Evolutionary conservation across 352 stramenopile genomes (phyloP).

Genomic region (Phytophthora tubulina): DNA sequence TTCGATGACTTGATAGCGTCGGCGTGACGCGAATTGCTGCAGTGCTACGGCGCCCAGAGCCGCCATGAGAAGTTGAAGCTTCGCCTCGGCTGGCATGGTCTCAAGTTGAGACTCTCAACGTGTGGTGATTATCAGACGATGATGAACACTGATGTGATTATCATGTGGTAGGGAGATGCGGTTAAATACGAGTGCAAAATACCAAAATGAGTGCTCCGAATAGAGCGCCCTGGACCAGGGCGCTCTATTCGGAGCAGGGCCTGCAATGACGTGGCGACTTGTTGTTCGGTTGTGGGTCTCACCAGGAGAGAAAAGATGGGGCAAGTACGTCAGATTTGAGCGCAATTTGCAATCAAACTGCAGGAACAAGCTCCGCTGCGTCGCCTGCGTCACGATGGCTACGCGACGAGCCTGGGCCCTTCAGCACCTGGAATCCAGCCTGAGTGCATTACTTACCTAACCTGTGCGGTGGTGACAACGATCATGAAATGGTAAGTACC

Average conservation of each 20-base stretch:
- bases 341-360: slow-evolving; percentile 38
- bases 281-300: slow-evolving; percentile 23
- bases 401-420: no score
- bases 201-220: slow-evolving; percentile 26
- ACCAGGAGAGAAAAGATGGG: slow-evolving; percentile 17
- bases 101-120: background rate
- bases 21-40: slow-evolving; percentile 52
- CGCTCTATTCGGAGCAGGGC: no score
- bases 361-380: slow-evolving; percentile 25
- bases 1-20: slow-evolving; percentile 14
- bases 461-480: background rate
- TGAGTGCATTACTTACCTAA: no score
- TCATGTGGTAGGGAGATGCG: background rate
- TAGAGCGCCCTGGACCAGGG: slow-evolving; percentile 11
- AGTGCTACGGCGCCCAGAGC: slow-evolving; percentile 45
- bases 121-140: slow-evolving; percentile 22
- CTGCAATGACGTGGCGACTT: slow-evolving; percentile 23
- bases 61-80: slow-evolving; percentile 39
- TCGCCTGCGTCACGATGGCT: slow-evolving; percentile 28
- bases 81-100: slow-evolving; percentile 28
- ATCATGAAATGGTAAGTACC: background rate
- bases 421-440: no score
- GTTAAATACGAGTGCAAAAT: slow-evolving; percentile 27
- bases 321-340: slow-evolving; percentile 10
- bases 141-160: background rate